A percentile compares a stretch with the other conserved stretches of the same genome.
These are phyloP conservation scores for Gossypium davidsonii DNA, from an alignment of 441 rosid genomes.

Conservation along the genomic window DNA sequence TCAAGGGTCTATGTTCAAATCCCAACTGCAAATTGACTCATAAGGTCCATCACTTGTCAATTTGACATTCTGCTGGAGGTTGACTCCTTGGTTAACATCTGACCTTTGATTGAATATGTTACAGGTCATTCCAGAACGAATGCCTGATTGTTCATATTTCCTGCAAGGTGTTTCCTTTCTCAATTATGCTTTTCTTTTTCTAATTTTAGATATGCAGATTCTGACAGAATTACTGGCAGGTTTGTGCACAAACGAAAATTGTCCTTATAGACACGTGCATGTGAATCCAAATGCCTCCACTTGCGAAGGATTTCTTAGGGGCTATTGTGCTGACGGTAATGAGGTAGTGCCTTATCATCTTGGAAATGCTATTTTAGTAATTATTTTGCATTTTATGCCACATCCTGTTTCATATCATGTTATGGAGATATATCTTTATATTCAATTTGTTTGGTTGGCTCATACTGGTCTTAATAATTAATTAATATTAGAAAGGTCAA, in stretches of 20 bases:
- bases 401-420: neutral
- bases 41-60: conserved; percentile 46
- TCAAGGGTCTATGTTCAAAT: conserved; percentile 74
- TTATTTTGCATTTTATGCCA: conserved; percentile 1
- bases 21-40: conserved; percentile 88
- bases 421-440: neutral
- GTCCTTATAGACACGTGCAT: conserved; percentile 92
- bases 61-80: conserved; percentile 5
- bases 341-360: conserved; percentile 48
- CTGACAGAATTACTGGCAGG: conserved; percentile 49
- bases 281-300: conserved; percentile 77
- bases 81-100: conserved; percentile 15
- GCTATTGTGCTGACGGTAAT: conserved; percentile 85
- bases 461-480: neutral
- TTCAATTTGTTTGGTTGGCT: neutral
- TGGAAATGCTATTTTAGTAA: neutral
- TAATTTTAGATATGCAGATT: conserved; percentile 3
- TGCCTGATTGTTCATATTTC: conserved; percentile 97
- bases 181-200: conserved; percentile 13
- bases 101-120: conserved; percentile 20
- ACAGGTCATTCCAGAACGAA: conserved; percentile 96
- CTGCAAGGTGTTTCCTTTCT: conserved; percentile 61
- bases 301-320: conserved; percentile 84
- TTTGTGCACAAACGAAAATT: conserved; percentile 69
- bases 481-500: neutral